Evolutionary conservation across 176 grass and related monocot genomes (phyloP).

Genomic region (Phoenix dactylifera): DNA sequence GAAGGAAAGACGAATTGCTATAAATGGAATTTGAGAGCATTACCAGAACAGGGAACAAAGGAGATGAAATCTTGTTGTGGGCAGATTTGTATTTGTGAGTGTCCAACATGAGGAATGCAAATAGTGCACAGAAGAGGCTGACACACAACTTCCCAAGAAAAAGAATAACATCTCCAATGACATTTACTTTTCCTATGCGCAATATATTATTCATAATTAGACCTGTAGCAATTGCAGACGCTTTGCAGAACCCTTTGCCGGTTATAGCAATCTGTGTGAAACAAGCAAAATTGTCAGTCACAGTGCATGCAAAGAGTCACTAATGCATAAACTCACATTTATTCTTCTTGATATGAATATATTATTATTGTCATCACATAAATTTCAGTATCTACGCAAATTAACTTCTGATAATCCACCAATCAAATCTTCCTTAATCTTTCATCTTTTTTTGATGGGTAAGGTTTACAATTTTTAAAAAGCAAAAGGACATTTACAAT

Average conservation of each 20-base stretch:
- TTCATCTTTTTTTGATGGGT: no score
- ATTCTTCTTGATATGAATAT: no score
- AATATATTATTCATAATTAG: slow-evolving; percentile 99
- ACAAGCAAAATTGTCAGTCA: background rate
- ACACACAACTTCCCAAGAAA: slow-evolving; percentile 91
- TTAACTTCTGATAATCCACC: no score
- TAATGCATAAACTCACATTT: no score
- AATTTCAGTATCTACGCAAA: no score
- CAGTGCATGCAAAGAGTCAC: no score
- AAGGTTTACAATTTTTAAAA: no score
- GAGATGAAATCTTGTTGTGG: slow-evolving; percentile 96
- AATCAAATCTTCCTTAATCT: no score
- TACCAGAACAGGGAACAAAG: slow-evolving; percentile 87
- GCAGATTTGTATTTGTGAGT: slow-evolving; percentile 93
- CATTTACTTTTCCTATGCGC: slow-evolving; percentile 91
- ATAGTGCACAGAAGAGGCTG: slow-evolving; percentile 87
- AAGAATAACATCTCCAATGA: slow-evolving; percentile 96
- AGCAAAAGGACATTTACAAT: no score
- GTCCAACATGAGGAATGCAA: slow-evolving; percentile 92
- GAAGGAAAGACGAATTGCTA: background rate
- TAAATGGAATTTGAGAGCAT: slow-evolving; percentile 3
- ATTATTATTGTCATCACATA: no score
- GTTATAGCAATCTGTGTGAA: slow-evolving; percentile 82
- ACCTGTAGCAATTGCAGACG: slow-evolving; percentile 76
- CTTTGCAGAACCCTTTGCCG: slow-evolving; percentile 82